phyloP scores from a whole-genome alignment of 176 grass and related monocot genomes.

The Zoysia pacifica region DNA sequence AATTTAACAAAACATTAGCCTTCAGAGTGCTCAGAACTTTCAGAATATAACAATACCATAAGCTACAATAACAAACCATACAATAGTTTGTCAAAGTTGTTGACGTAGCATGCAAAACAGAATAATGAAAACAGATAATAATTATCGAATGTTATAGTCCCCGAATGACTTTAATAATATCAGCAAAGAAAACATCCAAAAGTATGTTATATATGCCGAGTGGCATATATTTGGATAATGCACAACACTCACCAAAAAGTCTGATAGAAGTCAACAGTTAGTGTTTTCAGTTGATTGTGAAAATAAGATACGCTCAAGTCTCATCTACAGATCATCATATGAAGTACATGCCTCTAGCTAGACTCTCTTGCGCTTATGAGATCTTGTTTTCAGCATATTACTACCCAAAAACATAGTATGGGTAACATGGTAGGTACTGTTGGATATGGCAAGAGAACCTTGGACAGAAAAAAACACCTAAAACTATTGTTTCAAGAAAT shows the following conservation, averaged over 20 bases:
- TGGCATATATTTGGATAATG: neutral
- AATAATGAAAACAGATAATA: constrained; percentile 3
- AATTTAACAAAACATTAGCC: neutral
- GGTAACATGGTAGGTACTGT: neutral
- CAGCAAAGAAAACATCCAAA: neutral
- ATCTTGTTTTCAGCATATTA: neutral
- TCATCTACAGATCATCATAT: neutral
- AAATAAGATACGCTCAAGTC: neutral
- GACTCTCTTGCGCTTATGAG: neutral
- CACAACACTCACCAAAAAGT: neutral
- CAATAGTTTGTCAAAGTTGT: neutral
- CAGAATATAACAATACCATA: neutral
- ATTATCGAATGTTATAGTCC: neutral
- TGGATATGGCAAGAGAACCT: neutral
- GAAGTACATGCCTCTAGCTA: neutral
- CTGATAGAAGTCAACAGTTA: neutral
- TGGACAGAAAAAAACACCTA: neutral
- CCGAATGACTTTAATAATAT: neutral
- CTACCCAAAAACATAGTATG: neutral
- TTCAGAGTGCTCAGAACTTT: constrained; percentile 6
- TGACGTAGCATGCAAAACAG: neutral
- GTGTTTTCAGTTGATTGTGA: constrained; percentile 5
- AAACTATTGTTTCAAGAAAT: neutral
- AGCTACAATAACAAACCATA: neutral
- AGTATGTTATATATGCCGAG: neutral